Conservation (phyloP, 192 early-diverging fungal species). For the Coemansia erecta region DNA sequence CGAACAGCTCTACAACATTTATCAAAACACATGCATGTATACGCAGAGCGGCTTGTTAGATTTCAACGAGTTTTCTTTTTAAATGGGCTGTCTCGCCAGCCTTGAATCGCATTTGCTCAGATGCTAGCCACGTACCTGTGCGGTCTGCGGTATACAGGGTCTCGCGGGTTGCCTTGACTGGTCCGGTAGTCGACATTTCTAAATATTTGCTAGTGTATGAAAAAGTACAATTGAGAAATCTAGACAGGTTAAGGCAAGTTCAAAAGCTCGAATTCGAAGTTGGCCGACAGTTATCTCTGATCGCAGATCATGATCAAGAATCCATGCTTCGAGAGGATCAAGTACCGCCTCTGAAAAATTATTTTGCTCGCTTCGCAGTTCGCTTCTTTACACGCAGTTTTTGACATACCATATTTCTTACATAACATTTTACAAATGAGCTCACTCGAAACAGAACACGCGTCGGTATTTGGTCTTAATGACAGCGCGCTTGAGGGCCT, state of each 20-base stretch:
- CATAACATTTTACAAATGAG: neutral
- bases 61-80: too few relatives aligned
- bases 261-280: neutral
- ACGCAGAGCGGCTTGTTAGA: neutral
- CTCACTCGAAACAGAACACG: neutral
- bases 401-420: neutral
- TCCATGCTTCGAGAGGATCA: neutral
- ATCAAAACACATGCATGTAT: neutral
- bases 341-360: neutral
- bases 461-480: constrained; percentile 5
- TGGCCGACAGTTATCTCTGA: neutral
- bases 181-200: constrained; percentile 25
- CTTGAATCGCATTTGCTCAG: neutral
- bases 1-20: constrained; percentile 38
- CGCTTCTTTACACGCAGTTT: neutral
- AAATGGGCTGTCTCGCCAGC: too few relatives aligned
- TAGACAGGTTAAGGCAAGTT: neutral
- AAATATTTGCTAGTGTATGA: neutral
- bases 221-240: neutral
- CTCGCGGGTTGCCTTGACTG: constrained; percentile 51
- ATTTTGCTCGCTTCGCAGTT: neutral
- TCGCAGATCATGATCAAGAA: neutral
- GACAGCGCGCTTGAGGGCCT: constrained; percentile 38
- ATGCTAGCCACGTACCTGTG: constrained; percentile 33
- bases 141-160: constrained; percentile 53